A percentile compares a stretch with the other conserved stretches of the same genome.
Conservation (phyloP, 2,329 filamentous ascomycete genomes). For the Aspergillus carbonarius region DNA sequence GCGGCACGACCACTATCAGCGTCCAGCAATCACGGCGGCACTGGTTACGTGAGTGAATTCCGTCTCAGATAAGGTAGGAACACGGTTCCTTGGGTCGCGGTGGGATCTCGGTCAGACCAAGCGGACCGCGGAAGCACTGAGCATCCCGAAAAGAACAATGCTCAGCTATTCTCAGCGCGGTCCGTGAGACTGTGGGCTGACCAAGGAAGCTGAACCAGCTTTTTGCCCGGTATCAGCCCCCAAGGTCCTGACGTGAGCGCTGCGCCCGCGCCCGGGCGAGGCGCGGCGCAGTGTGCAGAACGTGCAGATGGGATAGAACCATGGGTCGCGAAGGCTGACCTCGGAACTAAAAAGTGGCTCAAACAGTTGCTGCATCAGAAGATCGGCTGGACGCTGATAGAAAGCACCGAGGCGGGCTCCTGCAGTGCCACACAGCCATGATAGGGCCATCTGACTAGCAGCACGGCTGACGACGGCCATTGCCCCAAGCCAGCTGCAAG, state of each 20-base stretch:
- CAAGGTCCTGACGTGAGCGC: background rate
- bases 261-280: background rate
- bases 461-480: background rate
- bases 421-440: background rate
- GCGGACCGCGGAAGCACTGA: background rate
- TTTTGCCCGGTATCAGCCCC: background rate
- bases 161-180: background rate
- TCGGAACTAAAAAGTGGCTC: background rate
- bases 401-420: background rate
- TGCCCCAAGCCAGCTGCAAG: background rate
- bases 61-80: background rate
- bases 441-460: background rate
- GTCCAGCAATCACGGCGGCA: background rate
- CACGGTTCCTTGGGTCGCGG: background rate
- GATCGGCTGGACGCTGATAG: background rate
- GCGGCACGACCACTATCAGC: background rate
- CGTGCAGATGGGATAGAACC: background rate
- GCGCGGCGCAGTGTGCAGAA: background rate
- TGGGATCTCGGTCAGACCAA: constrained; percentile 2
- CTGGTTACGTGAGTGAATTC: background rate
- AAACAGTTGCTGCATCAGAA: background rate
- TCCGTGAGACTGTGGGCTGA: background rate
- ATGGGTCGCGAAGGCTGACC: background rate
- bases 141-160: constrained; percentile 3
- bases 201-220: background rate